Evolutionary conservation across 768 basidiomycete species (phyloP).

Genomic region (Collybiopsis luxurians): DNA sequence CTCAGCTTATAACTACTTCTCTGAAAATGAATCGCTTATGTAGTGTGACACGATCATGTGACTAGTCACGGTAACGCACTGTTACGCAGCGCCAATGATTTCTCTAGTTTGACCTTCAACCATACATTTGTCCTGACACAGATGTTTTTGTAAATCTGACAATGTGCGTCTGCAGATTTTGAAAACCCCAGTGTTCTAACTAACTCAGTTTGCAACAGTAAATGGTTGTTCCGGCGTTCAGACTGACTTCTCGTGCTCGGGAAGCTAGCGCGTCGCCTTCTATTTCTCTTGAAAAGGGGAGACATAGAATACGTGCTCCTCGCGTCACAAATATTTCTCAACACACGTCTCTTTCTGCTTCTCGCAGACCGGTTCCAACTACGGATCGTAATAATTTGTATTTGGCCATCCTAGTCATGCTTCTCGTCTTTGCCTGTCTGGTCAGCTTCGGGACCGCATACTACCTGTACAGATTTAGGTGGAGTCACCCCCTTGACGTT

Average conservation of each 20-base stretch:
- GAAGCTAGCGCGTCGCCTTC: slow-evolving; percentile 49
- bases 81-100: too few relatives aligned
- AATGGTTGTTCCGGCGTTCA: slow-evolving; percentile 7
- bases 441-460: slow-evolving; percentile 59
- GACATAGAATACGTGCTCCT: slow-evolving; percentile 59
- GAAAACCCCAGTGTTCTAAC: too few relatives aligned
- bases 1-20: not conserved
- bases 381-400: slow-evolving; percentile 23
- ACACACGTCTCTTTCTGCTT: slow-evolving; percentile 8
- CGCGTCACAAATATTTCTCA: slow-evolving; percentile 16
- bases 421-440: slow-evolving; percentile 47
- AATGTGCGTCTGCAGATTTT: too few relatives aligned
- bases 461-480: slow-evolving; percentile 65
- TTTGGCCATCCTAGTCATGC: slow-evolving; percentile 40
- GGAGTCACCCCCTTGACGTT: slow-evolving; percentile 26
- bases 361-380: slow-evolving; percentile 9
- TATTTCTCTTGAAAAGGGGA: slow-evolving; percentile 61
- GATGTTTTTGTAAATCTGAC: too few relatives aligned
- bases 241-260: slow-evolving; percentile 5
- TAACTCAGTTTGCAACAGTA: too few relatives aligned
- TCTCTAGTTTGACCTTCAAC: too few relatives aligned
- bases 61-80: too few relatives aligned
- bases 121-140: too few relatives aligned
- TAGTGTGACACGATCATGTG: too few relatives aligned
- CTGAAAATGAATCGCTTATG: not conserved